phyloP scores from a whole-genome alignment of 2,329 filamentous ascomycete genomes.

The Rhexocercosporidium sp. region DNA sequence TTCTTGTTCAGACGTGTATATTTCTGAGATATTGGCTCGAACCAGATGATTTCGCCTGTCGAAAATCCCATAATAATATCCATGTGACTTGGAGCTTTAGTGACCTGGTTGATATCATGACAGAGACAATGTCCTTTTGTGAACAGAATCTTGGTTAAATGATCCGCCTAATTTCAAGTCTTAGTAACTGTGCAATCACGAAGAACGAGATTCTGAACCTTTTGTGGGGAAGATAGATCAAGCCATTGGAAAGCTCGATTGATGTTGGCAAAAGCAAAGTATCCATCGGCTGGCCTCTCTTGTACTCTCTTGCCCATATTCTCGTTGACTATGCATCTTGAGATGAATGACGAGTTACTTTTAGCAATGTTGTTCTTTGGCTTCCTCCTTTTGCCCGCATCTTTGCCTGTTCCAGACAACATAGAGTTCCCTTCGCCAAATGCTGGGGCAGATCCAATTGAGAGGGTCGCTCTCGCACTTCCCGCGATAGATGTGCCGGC shows the following conservation, averaged over 20 bases:
- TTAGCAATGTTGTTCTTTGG: slow-evolving; percentile 99
- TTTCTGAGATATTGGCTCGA: slow-evolving; percentile 94
- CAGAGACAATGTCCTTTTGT: slow-evolving; percentile 95
- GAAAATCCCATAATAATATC: slow-evolving; percentile 97
- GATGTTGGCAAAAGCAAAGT: slow-evolving; percentile 94
- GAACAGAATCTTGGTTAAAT: slow-evolving; percentile 93
- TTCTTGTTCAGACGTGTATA: slow-evolving; percentile 98
- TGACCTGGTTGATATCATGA: slow-evolving; percentile 87
- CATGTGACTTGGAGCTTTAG: slow-evolving; percentile 79
- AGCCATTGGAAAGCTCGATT: slow-evolving; percentile 97
- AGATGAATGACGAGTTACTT: slow-evolving; percentile 98
- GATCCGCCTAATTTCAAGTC: slow-evolving; percentile 68
- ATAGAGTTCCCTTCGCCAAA: slow-evolving; percentile 89
- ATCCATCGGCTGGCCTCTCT: slow-evolving; percentile 77
- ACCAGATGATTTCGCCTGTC: slow-evolving; percentile 97
- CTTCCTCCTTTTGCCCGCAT: slow-evolving; percentile 82
- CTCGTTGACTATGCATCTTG: slow-evolving; percentile 92
- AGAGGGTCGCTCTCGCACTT: slow-evolving; percentile 41
- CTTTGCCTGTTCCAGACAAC: slow-evolving; percentile 68
- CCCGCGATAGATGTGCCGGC: slow-evolving; percentile 58
- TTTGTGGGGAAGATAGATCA: slow-evolving; percentile 77
- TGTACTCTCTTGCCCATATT: slow-evolving; percentile 76
- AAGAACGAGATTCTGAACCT: slow-evolving; percentile 51
- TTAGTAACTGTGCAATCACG: slow-evolving; percentile 35
- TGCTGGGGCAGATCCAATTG: slow-evolving; percentile 57